Percentiles rank a stretch among this genome's conserved stretches.
phyloP scores from a whole-genome alignment of 257 asterid species.

The Nicotiana knightiana region DNA sequence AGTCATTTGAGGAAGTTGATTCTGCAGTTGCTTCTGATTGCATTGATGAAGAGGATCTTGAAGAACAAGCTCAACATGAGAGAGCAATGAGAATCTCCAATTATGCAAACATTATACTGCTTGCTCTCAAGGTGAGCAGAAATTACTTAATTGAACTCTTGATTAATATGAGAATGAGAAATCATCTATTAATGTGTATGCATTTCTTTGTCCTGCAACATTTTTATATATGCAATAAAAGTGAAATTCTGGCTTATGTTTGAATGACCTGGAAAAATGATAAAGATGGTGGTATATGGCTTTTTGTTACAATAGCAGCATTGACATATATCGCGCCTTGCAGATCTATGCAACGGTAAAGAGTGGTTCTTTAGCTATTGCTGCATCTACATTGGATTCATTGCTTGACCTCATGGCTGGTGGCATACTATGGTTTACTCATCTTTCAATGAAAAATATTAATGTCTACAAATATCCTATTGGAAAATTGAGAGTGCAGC shows the following conservation, averaged over 20 bases:
- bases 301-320: background rate
- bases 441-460: slow-evolving; percentile 69
- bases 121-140: slow-evolving; percentile 59
- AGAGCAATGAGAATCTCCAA: slow-evolving; percentile 88
- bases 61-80: slow-evolving; percentile 68
- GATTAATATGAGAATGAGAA: background rate
- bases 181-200: background rate
- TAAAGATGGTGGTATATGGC: background rate
- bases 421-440: slow-evolving; percentile 88
- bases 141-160: background rate
- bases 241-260: background rate
- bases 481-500: slow-evolving; percentile 93
- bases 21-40: slow-evolving; percentile 34
- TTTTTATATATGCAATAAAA: background rate
- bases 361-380: slow-evolving; percentile 85
- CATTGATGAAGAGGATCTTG: slow-evolving; percentile 54
- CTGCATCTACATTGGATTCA: slow-evolving; percentile 94
- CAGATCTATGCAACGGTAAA: slow-evolving; percentile 72
- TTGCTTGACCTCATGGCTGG: slow-evolving; percentile 97
- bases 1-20: slow-evolving; percentile 78
- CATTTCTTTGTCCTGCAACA: background rate
- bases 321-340: background rate
- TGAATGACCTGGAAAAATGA: too few relatives aligned
- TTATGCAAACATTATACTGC: slow-evolving; percentile 61
- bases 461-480: slow-evolving; percentile 87